Conservation (phyloP, 768 basidiomycete species). For the Leccinum ochraceum region DNA sequence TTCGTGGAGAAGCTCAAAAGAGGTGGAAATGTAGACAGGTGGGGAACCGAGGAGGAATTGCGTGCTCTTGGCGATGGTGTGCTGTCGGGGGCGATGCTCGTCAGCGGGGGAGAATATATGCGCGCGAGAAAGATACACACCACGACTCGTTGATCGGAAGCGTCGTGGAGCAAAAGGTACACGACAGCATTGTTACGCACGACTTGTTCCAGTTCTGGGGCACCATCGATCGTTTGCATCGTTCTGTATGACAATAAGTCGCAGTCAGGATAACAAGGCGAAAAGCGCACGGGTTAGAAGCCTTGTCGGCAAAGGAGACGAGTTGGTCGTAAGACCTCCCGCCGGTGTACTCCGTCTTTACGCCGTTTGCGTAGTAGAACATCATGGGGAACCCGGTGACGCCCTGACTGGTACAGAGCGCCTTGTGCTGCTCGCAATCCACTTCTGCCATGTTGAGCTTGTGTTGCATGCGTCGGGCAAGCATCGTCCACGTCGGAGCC, state of each 20-base stretch:
- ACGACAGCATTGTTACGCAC: constrained; percentile 19
- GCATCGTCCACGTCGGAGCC: constrained; percentile 75
- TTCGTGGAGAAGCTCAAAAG: constrained; percentile 33
- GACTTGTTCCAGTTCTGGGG: constrained; percentile 5
- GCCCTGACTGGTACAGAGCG: constrained; percentile 63
- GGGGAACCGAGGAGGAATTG: constrained; percentile 51
- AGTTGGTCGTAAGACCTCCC: constrained; percentile 72
- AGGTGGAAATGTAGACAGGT: constrained; percentile 45
- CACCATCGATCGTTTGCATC: constrained; percentile 22
- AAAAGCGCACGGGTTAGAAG: constrained; percentile 60
- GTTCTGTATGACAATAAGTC: constrained; percentile 8
- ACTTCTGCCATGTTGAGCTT: constrained; percentile 82
- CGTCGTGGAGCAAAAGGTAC: constrained; percentile 54
- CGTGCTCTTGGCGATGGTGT: constrained; percentile 56
- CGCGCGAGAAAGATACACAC: constrained; percentile 24
- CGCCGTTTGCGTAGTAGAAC: constrained; percentile 60
- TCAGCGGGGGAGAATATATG: not conserved
- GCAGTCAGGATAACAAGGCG: constrained; percentile 12
- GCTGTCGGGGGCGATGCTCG: constrained; percentile 31
- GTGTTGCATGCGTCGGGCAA: constrained; percentile 69
- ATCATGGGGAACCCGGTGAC: constrained; percentile 86
- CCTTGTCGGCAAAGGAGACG: constrained; percentile 72
- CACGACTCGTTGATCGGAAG: constrained; percentile 31
- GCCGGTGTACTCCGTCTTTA: constrained; percentile 73
- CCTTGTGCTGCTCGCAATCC: constrained; percentile 78